Base-by-base conservation (phyloP, 2,329 filamentous ascomycete species). In the Alternaria angustiovoidea region DNA sequence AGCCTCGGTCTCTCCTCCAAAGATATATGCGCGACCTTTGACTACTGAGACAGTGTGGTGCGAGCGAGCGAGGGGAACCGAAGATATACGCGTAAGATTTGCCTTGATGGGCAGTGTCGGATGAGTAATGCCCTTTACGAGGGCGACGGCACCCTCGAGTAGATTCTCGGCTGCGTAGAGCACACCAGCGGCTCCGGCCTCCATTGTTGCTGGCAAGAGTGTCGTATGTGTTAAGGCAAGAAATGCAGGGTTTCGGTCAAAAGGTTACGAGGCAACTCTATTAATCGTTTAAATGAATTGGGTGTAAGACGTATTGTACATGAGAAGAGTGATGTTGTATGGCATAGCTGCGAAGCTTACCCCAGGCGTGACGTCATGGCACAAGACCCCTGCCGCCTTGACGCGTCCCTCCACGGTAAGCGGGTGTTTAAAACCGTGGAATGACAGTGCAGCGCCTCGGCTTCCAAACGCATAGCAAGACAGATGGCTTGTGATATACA, bases 11-110 rank as follows among this genome's bases (percentile, higher is more conserved):
- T 82, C 79, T 53, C 85, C 85, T 7, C 85, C 85, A 62, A 87
- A 87, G 54, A 87, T 82, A 69, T 86, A 86, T 30, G 84, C 84
- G 63, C 83, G 82, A 53, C 83, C 81, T 59, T 82, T 82, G 63
- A 88, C 78, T 46, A 86, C 75, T 4, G 83, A 85, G 48, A 87
- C 67, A 3, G 83, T 84, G 71, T 88, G 85, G 44, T 82, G 74
- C 8, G 81, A 80, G 54, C 85, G 80, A 7, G 80, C 78, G 11
- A 88, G 78, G 57, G 75, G 59, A 61, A 80, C 65, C 64, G 80
- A 69, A 60, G 69, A 80, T 52, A 88, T 80, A 53, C 82, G 83
- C 9, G 77, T 80, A 44, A 87, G 80, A 1, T 80, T 81, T 7
- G 83, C 83, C 61, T 82, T 84, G 53, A 87, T 76, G 11, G 84